Base-by-base conservation (phyloP, 2,329 filamentous ascomycete genomes). In the Colletotrichum eleusines region DNA sequence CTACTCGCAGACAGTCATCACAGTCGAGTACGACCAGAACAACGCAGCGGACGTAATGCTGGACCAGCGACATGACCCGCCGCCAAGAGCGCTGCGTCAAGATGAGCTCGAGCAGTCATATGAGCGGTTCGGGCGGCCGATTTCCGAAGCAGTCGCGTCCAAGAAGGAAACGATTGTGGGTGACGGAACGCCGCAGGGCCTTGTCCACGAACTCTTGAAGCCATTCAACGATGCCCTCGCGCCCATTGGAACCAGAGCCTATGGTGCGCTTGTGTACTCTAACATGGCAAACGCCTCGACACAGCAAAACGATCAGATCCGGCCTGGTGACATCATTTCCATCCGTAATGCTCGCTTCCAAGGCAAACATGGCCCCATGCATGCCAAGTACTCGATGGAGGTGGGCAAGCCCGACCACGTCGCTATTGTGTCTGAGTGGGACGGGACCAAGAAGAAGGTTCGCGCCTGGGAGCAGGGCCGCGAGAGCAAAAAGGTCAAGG, bases 361-460 rank as follows among this genome's bases (percentile, higher is more conserved):
- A 81, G 96, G 96, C 70, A 97, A 98, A 81, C 94, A 95, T 75
- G 96, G 96, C 1, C 89, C 94, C 5, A 95, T 99, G 92, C 95
- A 98, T 79, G 92, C 93, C 74, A 98, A 98, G 80, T 99, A 99
- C 80, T 91, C 87, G 59, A 85, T 90, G 63, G 96, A 99, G 75
- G 93, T 98, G 1, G 95, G 94, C 74, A 96, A 94, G 79, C 89
- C 89, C 5, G 94, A 95, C 73, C 96, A 99, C 77, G 95, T 98
- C 0, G 96, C 89, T 2, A 84, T 99, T 2, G 95, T 99, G 5
- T 89, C 94, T 12, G 96, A 99, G 80, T 99, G 96, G 96, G 96
- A 99, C 80, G 96, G 96, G 3, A 97, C 94, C 50, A 97, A 98
- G 88, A 97, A 97, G 87, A 98, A 98, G 86, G 92, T 99, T 33